Percentiles rank a stretch among this genome's conserved stretches.
These are phyloP conservation scores for Picochlorum sp. DNA, from an alignment of 139 green algal genomes.

Conservation along the genomic window DNA sequence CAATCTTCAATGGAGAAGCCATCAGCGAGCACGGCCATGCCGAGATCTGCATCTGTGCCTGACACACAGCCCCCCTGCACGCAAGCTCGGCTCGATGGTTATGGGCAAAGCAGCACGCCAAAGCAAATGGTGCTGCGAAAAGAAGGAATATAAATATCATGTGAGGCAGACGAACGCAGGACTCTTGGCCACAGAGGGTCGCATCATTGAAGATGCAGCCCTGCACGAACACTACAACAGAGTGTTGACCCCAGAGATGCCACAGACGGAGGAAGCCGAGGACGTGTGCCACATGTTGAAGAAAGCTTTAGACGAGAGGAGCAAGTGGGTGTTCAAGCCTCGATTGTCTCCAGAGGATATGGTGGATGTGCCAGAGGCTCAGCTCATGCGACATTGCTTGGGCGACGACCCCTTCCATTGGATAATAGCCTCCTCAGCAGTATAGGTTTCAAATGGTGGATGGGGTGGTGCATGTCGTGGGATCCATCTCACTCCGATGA, in stretches of 20 bases:
- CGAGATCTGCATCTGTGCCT: no score
- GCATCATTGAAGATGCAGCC: conserved; percentile 55
- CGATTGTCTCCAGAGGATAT: conserved; percentile 18
- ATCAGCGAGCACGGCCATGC: no score
- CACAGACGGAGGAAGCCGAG: conserved; percentile 58
- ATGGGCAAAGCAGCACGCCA: no score
- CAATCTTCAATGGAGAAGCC: not conserved
- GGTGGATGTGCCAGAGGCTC: conserved; percentile 48
- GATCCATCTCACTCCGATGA: not conserved
- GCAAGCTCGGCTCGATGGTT: no score
- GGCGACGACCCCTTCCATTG: conserved; percentile 54
- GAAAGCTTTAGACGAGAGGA: conserved; percentile 70
- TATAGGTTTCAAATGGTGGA: conserved; percentile 70
- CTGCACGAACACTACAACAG: conserved; percentile 54
- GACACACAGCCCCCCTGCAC: no score
- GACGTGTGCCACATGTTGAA: conserved; percentile 76
- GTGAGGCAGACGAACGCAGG: conserved; percentile 14
- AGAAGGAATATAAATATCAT: not conserved
- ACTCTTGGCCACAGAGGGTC: conserved; percentile 25
- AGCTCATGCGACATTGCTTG: conserved; percentile 38
- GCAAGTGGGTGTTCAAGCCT: conserved; percentile 80
- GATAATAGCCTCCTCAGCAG: conserved; percentile 9
- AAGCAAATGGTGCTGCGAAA: no score
- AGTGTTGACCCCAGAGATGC: conserved; percentile 55
- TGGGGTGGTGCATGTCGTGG: conserved; percentile 82